Percentiles rank a stretch among this genome's conserved stretches.
These are phyloP conservation scores for Globisporangium canariense DNA, from an alignment of 352 stramenopile species.

Conservation along the genomic window DNA sequence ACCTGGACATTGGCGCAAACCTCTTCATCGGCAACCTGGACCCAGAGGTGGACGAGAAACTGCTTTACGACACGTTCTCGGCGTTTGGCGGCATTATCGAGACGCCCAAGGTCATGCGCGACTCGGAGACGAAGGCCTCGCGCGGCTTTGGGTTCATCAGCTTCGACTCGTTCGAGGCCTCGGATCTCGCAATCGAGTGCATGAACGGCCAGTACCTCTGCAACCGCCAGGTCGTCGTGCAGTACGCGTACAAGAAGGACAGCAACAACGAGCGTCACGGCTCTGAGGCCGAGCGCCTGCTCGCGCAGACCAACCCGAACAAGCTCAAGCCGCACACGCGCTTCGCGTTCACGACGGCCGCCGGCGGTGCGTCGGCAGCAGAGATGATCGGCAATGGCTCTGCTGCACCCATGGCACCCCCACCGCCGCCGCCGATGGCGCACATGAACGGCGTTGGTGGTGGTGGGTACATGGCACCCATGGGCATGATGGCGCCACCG, in stretches of 20 bases:
- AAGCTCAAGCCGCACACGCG: conserved; percentile 78
- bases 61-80: conserved; percentile 99
- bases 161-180: conserved; percentile 97
- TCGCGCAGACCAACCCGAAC: conserved; percentile 83
- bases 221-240: conserved; percentile 96
- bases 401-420: conserved; percentile 17
- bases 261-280: conserved; percentile 91
- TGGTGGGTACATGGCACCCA: conserved; percentile 37
- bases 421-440: conserved; percentile 33
- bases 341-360: conserved; percentile 45
- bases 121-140: conserved; percentile 89
- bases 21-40: conserved; percentile 98
- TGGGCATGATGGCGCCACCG: conserved; percentile 29
- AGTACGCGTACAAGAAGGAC: conserved; percentile 99
- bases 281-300: conserved; percentile 83
- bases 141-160: conserved; percentile 98
- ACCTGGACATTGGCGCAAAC: conserved; percentile 97
- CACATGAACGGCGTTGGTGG: conserved; percentile 7
- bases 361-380: conserved; percentile 1
- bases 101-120: conserved; percentile 95
- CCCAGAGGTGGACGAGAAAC: conserved; percentile 97
- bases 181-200: conserved; percentile 98
- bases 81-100: conserved; percentile 97
- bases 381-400: conserved; percentile 15
- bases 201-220: conserved; percentile 99